A percentile compares a stretch with the other conserved stretches of the same genome.
Evolutionary conservation across 129 eudicot species (phyloP).

Genomic region (Oenanthe sinensis): DNA sequence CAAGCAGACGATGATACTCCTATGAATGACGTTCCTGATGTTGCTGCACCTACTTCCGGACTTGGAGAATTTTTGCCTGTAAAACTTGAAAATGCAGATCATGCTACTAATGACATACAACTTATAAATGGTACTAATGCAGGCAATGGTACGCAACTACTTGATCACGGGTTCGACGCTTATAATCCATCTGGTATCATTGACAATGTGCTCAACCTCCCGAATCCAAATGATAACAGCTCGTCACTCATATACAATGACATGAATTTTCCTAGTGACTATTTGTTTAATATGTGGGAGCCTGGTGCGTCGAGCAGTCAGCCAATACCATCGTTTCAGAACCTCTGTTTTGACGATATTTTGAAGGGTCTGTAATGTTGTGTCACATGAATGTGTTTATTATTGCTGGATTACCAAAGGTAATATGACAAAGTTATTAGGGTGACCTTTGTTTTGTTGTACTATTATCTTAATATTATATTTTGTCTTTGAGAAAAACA

Average conservation of each 20-base stretch:
- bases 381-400: not conserved
- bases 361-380: slow-evolving; percentile 2
- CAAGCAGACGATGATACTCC: not conserved
- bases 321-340: slow-evolving; percentile 23
- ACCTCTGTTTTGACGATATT: slow-evolving; percentile 32
- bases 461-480: not conserved
- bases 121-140: not conserved
- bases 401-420: not conserved
- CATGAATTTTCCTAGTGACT: slow-evolving; percentile 32
- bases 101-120: slow-evolving; percentile 8
- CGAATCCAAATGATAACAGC: slow-evolving; percentile 18
- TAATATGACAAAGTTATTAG: not conserved
- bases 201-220: slow-evolving; percentile 17
- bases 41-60: not conserved
- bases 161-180: slow-evolving; percentile 16
- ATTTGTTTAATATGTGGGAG: slow-evolving; percentile 35
- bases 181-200: not conserved
- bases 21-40: not conserved
- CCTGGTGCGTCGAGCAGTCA: slow-evolving; percentile 31
- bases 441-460: not conserved
- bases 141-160: slow-evolving; percentile 20
- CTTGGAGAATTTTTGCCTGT: not conserved
- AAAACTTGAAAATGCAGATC: not conserved
- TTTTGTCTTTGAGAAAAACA: not conserved
- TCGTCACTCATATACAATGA: slow-evolving; percentile 34